Conservation (phyloP, 345 rosid genomes). For the Pistacia integerrima region DNA sequence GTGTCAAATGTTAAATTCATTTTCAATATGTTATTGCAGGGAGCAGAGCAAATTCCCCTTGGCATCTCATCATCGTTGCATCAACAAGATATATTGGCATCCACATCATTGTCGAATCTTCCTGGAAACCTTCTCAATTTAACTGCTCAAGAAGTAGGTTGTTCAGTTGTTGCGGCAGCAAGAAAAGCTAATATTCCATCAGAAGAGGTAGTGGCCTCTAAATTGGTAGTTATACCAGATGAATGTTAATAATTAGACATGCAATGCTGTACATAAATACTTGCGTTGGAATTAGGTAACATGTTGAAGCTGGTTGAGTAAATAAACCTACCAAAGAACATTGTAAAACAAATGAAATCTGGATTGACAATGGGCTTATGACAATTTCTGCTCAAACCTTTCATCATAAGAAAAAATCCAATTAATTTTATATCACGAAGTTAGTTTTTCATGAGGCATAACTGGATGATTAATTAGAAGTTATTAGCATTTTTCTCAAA, state of each 20-base stretch:
- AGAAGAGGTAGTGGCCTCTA: background rate
- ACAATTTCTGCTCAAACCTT: background rate
- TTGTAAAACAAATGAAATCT: background rate
- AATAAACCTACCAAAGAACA: background rate
- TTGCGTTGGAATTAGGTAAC: background rate
- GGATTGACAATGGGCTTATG: background rate
- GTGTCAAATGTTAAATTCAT: background rate
- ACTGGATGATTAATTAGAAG: background rate
- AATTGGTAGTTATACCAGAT: background rate
- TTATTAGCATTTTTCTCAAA: background rate
- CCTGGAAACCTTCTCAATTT: background rate
- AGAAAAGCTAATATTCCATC: background rate
- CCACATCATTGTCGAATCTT: background rate
- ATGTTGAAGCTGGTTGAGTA: background rate
- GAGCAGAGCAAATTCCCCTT: constrained; percentile 7
- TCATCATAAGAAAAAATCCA: background rate
- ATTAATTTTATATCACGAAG: background rate
- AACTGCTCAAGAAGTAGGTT: constrained; percentile 4
- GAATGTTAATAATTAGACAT: background rate
- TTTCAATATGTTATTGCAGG: constrained; percentile 1
- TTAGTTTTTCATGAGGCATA: background rate
- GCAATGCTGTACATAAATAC: background rate
- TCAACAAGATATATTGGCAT: background rate
- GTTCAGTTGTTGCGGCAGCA: constrained; percentile 4
- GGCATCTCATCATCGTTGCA: background rate